Percentiles rank a stretch among this genome's conserved stretches.
These are phyloP conservation scores for Periconia digitata DNA, from an alignment of 2,329 filamentous ascomycete species.

Conservation along the genomic window DNA sequence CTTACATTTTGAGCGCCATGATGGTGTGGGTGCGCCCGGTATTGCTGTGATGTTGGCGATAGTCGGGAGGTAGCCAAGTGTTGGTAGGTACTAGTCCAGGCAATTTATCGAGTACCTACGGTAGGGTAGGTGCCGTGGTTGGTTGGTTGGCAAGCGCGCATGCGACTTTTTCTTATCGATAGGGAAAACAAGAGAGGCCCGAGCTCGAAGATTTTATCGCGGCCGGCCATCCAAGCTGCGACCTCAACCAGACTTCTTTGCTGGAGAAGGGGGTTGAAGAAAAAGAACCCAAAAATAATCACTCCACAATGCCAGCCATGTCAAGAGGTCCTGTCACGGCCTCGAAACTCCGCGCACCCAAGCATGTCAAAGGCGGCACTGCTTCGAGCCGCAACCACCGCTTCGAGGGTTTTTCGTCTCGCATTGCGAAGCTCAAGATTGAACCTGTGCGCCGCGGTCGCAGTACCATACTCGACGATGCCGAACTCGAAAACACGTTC, in stretches of 20 bases:
- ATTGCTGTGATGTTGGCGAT: not conserved
- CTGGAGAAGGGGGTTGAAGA: slow-evolving; percentile 1
- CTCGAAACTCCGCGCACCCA: slow-evolving; percentile 54
- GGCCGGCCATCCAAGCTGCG: not conserved
- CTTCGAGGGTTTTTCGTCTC: slow-evolving; percentile 88
- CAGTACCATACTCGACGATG: slow-evolving; percentile 78
- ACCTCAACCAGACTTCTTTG: not conserved
- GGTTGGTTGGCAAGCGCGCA: too few species aligned
- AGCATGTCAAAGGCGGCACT: slow-evolving; percentile 68
- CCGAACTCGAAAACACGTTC: slow-evolving; percentile 73
- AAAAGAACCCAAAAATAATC: too few species aligned
- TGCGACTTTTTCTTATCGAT: not conserved
- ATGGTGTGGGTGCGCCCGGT: too few species aligned
- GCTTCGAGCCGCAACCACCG: slow-evolving; percentile 72
- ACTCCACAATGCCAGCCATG: slow-evolving; percentile 46
- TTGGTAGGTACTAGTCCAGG: not conserved
- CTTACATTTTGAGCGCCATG: slow-evolving; percentile 63
- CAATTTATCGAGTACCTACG: too few species aligned
- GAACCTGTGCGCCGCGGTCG: slow-evolving; percentile 90
- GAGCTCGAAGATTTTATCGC: not conserved
- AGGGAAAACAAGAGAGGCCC: not conserved
- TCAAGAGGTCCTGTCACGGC: slow-evolving; percentile 38
- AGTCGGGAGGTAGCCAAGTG: not conserved
- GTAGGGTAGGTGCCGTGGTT: too few species aligned
- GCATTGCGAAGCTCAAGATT: slow-evolving; percentile 88